Percentiles rank a stretch among this genome's conserved stretches.
phyloP scores from a whole-genome alignment of 192 early-diverging fungal species.

The Endogone sp. region DNA sequence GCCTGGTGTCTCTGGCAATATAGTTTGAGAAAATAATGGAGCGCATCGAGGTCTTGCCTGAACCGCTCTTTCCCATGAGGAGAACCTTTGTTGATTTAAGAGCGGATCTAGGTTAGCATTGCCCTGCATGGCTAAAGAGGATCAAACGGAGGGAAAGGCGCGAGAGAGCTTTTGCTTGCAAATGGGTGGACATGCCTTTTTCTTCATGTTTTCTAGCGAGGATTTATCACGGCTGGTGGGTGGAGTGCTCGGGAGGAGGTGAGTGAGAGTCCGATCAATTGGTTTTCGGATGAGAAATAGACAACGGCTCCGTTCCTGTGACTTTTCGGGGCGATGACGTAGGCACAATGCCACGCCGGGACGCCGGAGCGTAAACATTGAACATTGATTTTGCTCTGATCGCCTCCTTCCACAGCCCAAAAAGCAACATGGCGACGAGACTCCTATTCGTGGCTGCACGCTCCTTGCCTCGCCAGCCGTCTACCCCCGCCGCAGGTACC shows the following conservation, averaged over 20 bases:
- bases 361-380: background rate
- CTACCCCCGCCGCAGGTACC: background rate
- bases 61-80: constrained; percentile 95
- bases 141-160: too few relatives aligned
- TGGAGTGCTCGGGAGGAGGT: background rate
- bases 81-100: constrained; percentile 61
- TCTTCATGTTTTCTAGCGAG: background rate
- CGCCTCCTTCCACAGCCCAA: background rate
- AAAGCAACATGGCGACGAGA: background rate
- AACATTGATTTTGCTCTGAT: background rate
- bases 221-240: background rate
- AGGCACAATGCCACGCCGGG: too few relatives aligned
- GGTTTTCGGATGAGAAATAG: too few relatives aligned
- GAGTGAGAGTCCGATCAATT: too few relatives aligned
- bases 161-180: background rate
- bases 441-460: background rate
- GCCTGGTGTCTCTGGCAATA: constrained; percentile 89
- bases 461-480: background rate
- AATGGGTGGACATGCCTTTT: background rate
- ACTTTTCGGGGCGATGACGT: background rate
- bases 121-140: too few relatives aligned
- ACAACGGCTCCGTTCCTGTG: background rate
- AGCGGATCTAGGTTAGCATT: too few relatives aligned
- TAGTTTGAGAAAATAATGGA: constrained; percentile 99
- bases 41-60: constrained; percentile 99